Evolutionary conservation across 768 basidiomycete species (phyloP), one percentile per base, ranked within the genome.

Genomic region (Trametes cingulata): DNA sequence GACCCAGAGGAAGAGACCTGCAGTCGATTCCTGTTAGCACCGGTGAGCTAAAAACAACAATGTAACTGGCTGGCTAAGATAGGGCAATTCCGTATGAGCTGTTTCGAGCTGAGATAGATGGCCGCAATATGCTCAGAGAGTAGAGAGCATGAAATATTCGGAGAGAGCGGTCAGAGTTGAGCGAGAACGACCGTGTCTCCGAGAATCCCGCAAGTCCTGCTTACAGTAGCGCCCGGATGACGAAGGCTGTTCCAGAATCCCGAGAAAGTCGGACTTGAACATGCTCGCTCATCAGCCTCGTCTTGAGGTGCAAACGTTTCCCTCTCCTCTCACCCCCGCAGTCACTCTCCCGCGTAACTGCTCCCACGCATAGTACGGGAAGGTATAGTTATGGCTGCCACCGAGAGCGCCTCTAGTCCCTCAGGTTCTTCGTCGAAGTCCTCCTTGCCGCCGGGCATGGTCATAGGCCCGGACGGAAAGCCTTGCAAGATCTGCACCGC

Each of bases 401-500:
- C 47, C 2, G 47, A 40, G 1, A 49, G 24, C 13, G 27, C 39
- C 15, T 25, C 47, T 12, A 29, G 8, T 6, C 13, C 47, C 25
- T 41, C 48, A 0, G 37, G 53, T 33, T 60, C 62, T 3, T 35
- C 62, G 1, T 36, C 57, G 1, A 56, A 58, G 17, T 36, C 62
- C 3, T 36, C 63, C 9, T 69, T 89, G 27, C 89, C 91, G 0
- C 89, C 91, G 7, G 93, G 93, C 2, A 87, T 93, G 80, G 83
- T 95, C 56, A 76, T 98, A 65, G 95, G 92, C 1, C 90, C 93
- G 13, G 93, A 98, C 64, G 95, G 96, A 19, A 97, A 95, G 73
- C 93, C 92, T 0, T 98, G 96, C 81, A 96, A 93, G 76, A 86
- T 91, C 27, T 95, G 94, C 68, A 90, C 86, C 41, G 87, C 89